phyloP scores from a whole-genome alignment of 352 stramenopile genomes.

The Pythium aquatile region DNA sequence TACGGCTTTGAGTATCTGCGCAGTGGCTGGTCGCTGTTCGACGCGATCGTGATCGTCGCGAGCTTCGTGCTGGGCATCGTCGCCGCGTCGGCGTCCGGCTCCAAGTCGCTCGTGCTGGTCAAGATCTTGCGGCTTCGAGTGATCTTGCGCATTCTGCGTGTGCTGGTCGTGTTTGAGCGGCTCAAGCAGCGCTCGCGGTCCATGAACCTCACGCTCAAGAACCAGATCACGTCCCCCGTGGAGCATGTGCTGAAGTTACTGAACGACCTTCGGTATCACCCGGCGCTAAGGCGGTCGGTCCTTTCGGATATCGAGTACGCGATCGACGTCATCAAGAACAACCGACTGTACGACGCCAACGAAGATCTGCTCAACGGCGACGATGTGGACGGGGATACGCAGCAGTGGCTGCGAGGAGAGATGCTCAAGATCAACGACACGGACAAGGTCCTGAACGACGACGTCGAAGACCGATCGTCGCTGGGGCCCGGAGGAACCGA shows the following conservation, averaged over 20 bases:
- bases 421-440: constrained; percentile 71
- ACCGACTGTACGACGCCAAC: constrained; percentile 79
- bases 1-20: constrained; percentile 67
- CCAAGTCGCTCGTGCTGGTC: constrained; percentile 53
- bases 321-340: constrained; percentile 87
- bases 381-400: constrained; percentile 76
- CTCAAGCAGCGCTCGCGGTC: constrained; percentile 73
- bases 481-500: not conserved
- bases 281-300: constrained; percentile 48
- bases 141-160: constrained; percentile 72
- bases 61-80: constrained; percentile 77
- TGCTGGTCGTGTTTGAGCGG: constrained; percentile 88
- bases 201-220: constrained; percentile 75
- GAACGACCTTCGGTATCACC: constrained; percentile 78
- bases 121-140: constrained; percentile 74
- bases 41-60: constrained; percentile 75
- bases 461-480: constrained; percentile 31
- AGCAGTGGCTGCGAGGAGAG: constrained; percentile 82
- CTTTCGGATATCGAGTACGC: constrained; percentile 73
- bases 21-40: constrained; percentile 76
- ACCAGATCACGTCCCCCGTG: constrained; percentile 70
- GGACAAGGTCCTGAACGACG: constrained; percentile 51
- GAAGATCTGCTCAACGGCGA: constrained; percentile 61
- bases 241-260: constrained; percentile 76
- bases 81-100: constrained; percentile 44